Base-by-base conservation (phyloP, 2,329 filamentous ascomycete species). In the Xylariaceae sp. region DNA sequence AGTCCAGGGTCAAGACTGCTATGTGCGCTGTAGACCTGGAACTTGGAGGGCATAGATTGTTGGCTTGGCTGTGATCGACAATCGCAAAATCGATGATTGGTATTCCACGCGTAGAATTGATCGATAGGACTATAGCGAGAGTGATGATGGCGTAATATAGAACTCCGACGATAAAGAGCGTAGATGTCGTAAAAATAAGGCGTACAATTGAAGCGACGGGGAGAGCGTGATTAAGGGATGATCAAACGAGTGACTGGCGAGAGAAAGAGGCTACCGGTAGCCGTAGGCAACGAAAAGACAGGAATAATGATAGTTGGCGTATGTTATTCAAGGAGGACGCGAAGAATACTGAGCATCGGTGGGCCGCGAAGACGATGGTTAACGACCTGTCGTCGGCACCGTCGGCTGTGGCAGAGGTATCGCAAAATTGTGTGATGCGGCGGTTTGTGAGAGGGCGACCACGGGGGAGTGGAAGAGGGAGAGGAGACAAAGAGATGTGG, bases 231-330 rank as follows among this genome's bases (percentile, higher is more conserved):
- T 50, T 9, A 46, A 37, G 39, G 47, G 55, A 52, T 42, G 59
- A 59, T 61, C 61, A 70, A 76, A 75, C 72, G 74, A 76, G 71
- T 72, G 74, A 72, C 68, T 65, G 61, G 43, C n/a, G 43, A 45
- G 43, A 31, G 29, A 30, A 32, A 67, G 74, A 76, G 74, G 72
- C 75, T 76, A 19, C 19, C 19, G 19, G 19, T 19, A 76, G 75
- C 74, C 77, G 75, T 66, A 63, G 58, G 59, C 65, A 62, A 61
- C 57, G 60, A 61, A 62, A 57, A 64, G 61, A 62, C 60, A 61
- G 41, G 32, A 47, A 56, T 48, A 53, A 57, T 64, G 65, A 64
- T 54, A 55, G 32, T 11, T 29, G 3, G 61, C 61, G 53, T 63
- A 64, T 31, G 60, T 54, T 54, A 62, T 63, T 62, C 60, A 62